Percentiles rank a stretch among this genome's conserved stretches.
phyloP scores from a whole-genome alignment of 176 grass and related monocot species.

The Musa itinerans region DNA sequence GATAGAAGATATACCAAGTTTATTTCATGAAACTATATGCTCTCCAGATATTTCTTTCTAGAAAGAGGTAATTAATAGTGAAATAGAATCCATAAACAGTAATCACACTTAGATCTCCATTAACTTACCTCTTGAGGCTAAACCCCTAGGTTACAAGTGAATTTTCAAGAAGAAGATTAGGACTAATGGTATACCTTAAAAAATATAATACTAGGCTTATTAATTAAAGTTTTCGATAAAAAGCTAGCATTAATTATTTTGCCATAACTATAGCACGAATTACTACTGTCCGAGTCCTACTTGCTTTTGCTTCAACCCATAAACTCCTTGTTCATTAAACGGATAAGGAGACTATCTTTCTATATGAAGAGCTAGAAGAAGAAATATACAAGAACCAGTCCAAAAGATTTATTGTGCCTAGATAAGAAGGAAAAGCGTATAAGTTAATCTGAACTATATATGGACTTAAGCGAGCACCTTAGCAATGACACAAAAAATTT shows the following conservation, averaged over 20 bases:
- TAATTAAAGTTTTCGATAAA: too few species aligned
- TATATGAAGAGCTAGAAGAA: too few species aligned
- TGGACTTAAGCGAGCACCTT: neutral
- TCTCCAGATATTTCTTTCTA: too few species aligned
- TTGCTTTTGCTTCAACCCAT: too few species aligned
- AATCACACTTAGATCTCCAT: neutral
- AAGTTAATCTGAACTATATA: neutral
- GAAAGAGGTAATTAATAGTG: neutral
- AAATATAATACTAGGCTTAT: too few species aligned
- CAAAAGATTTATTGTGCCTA: neutral
- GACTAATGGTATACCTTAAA: too few species aligned
- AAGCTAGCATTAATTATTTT: too few species aligned
- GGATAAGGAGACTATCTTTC: too few species aligned
- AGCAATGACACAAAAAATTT: neutral
- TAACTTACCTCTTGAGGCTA: neutral
- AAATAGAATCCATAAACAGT: neutral
- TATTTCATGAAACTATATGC: neutral
- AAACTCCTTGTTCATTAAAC: too few species aligned
- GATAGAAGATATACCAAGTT: neutral
- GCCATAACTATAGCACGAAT: neutral
- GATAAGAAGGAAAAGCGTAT: neutral
- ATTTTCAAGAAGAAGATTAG: too few species aligned
- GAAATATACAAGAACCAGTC: neutral
- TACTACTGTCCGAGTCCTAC: too few species aligned
- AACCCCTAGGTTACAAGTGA: neutral